phyloP scores from a whole-genome alignment of 768 basidiomycete genomes.

The Cystobasidium ongulense region DNA sequence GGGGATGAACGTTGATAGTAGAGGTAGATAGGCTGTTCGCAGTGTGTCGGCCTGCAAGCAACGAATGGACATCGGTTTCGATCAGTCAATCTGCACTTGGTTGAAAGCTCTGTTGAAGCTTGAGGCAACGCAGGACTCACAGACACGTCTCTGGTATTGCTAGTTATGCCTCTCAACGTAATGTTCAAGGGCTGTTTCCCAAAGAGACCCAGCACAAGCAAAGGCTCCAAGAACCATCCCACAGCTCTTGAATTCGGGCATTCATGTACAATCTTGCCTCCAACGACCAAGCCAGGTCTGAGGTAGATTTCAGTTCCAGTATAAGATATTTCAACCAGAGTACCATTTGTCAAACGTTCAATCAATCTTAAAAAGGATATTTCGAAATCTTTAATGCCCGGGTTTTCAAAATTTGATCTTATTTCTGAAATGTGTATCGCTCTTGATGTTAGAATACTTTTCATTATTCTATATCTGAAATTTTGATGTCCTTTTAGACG shows the following conservation, averaged over 20 bases:
- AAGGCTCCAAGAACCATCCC: slow-evolving; percentile 87
- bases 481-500: slow-evolving; percentile 61
- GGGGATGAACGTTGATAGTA: slow-evolving; percentile 54
- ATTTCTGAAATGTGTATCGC: slow-evolving; percentile 77
- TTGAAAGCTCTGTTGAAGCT: neutral
- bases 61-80: neutral
- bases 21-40: slow-evolving; percentile 36
- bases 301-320: slow-evolving; percentile 74
- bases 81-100: neutral
- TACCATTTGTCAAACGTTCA: slow-evolving; percentile 88
- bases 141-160: slow-evolving; percentile 83
- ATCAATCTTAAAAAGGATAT: slow-evolving; percentile 76
- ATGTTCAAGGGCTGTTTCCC: slow-evolving; percentile 75
- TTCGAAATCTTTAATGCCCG: slow-evolving; percentile 92
- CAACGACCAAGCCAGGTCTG: slow-evolving; percentile 83
- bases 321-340: slow-evolving; percentile 86
- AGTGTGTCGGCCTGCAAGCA: slow-evolving; percentile 33
- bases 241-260: slow-evolving; percentile 80
- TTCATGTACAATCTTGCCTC: slow-evolving; percentile 72
- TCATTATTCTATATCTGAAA: slow-evolving; percentile 71
- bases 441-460: slow-evolving; percentile 84
- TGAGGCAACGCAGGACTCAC: slow-evolving; percentile 50
- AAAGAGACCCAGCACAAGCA: slow-evolving; percentile 85
- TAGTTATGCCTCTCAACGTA: slow-evolving; percentile 80
- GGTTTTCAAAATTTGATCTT: slow-evolving; percentile 83